Percentiles rank a stretch among this genome's conserved stretches.
phyloP scores from a whole-genome alignment of 2,329 filamentous ascomycete species.

The Rutstroemia sp. region DNA sequence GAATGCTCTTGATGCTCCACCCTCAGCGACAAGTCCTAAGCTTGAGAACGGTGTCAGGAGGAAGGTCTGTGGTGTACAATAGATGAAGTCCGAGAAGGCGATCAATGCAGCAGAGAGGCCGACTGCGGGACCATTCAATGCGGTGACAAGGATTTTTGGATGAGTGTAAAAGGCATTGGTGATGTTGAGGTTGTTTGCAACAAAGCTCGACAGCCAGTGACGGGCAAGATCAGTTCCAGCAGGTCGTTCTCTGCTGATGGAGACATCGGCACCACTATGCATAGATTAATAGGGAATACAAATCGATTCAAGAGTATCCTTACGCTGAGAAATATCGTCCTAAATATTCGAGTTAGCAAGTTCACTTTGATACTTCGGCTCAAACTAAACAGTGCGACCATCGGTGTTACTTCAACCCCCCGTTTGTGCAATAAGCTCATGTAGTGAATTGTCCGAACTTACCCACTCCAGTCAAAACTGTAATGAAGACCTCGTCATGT shows the following conservation, averaged over 20 bases:
- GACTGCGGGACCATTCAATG: constrained; percentile 85
- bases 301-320: constrained; percentile 22
- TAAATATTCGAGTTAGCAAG: constrained; percentile 8
- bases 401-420: no score
- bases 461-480: constrained; percentile 75
- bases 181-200: constrained; percentile 80
- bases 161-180: constrained; percentile 88
- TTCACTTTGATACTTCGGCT: no score
- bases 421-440: no score
- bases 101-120: constrained; percentile 81
- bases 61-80: constrained; percentile 73
- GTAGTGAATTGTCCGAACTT: constrained; percentile 15
- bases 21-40: constrained; percentile 84
- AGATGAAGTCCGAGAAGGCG: constrained; percentile 86
- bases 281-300: not conserved
- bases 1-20: constrained; percentile 70
- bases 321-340: constrained; percentile 80
- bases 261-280: constrained; percentile 70
- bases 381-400: no score
- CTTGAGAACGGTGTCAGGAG: constrained; percentile 87
- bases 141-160: constrained; percentile 85
- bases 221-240: constrained; percentile 34
- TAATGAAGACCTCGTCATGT: constrained; percentile 75
- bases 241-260: constrained; percentile 40
- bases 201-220: constrained; percentile 64